Conservation (phyloP, 192 early-diverging fungal species). For the Coemansia sp. region DNA sequence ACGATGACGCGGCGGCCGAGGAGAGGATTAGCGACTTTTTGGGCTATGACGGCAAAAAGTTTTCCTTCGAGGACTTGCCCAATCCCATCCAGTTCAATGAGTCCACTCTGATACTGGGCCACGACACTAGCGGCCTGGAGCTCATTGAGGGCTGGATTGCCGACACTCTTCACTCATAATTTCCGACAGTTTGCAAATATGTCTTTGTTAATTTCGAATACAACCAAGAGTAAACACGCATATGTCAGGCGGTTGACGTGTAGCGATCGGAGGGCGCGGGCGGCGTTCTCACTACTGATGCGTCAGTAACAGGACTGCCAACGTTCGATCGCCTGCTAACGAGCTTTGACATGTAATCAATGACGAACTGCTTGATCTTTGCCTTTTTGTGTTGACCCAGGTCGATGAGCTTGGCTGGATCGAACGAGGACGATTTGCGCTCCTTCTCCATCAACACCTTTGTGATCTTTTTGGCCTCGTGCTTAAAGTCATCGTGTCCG, state of each 20-base stretch:
- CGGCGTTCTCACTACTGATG: conserved; percentile 9
- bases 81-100: conserved; percentile 69
- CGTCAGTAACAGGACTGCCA: conserved; percentile 4
- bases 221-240: not conserved
- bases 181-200: not conserved
- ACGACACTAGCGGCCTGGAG: conserved; percentile 61
- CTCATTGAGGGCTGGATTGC: conserved; percentile 67
- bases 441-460: conserved; percentile 60
- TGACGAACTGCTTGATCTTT: conserved; percentile 57
- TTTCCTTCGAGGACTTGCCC: conserved; percentile 81
- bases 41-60: conserved; percentile 80
- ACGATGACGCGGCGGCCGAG: conserved; percentile 56
- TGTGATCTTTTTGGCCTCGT: conserved; percentile 56
- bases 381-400: conserved; percentile 49
- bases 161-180: conserved; percentile 32
- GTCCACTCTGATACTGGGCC: conserved; percentile 59
- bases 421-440: conserved; percentile 44
- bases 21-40: conserved; percentile 70
- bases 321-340: conserved; percentile 17
- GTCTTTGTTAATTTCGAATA: conserved; percentile 7
- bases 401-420: conserved; percentile 46
- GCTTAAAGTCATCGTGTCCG: conserved; percentile 55
- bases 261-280: conserved; percentile 4
- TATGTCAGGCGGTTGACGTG: not conserved
- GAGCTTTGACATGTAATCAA: conserved; percentile 43